Evolutionary conservation across 2,329 filamentous ascomycete genomes (phyloP), one percentile per base, ranked within the genome.

Genomic region (Penicillium sp.): DNA sequence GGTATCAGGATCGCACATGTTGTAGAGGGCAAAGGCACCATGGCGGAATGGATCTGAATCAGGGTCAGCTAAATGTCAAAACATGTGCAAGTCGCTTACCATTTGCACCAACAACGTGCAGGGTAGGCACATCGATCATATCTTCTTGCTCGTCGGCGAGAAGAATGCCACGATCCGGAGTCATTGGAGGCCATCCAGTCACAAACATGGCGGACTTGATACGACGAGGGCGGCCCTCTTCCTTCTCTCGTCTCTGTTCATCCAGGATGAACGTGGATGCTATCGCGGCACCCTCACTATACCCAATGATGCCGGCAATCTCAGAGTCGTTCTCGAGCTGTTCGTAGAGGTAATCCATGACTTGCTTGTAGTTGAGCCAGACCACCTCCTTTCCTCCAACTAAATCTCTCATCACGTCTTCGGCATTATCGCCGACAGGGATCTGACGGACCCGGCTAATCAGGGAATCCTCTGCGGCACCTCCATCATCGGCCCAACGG

Each of bases 21-120:
- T 80, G 65, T 77, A 83, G 3, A 84, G 70, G 0, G 80, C 78
- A 68, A 82, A 74, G 2, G 78, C 77, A 0, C 81, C 80, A 27
- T 80, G 71, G 2, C 82, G 72, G 54, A 82, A 84, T 0, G 80
- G 81, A 54, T 84, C 81, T 47, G 20, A n/a, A 14, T 6, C 36
- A 39, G 22, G 20, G 24, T 23, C 20, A 37, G 35, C 35, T 4
- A 24, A 37, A 37, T n/a, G 18, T 14, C 35, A 37, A 37, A 37
- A 37, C 35, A 37, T 14, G 35, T 20, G 20, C 6, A 7, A 3
- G 18, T 32, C 20, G 28, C 26, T 29, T 56, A 58, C 55, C 55
- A 26, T 60, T 51, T 14, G 64, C 63, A 6, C 66, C 66, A 18
- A 69, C 52, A 22, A 74, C 64, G 50, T 75, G 72, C 11, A 67